Base-by-base conservation (phyloP, 2,329 filamentous ascomycete species). In the Lasiodiplodia hormozganensis region DNA sequence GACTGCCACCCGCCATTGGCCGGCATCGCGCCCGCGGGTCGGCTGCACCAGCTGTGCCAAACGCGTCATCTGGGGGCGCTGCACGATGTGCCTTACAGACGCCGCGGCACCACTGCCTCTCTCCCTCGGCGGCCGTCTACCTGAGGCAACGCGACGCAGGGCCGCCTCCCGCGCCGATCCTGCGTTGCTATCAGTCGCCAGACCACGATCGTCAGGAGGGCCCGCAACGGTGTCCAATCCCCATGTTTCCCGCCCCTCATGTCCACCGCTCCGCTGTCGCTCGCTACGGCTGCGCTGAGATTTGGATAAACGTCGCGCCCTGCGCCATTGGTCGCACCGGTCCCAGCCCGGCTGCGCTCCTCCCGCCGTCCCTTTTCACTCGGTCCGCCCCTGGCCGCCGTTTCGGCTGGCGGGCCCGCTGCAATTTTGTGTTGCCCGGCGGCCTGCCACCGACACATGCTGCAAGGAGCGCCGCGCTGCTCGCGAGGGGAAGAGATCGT, bases 171-270 rank as follows among this genome's bases (percentile, higher is more conserved):
- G 60, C 60, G 60, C 60, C 60, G 60, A 62, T 62, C 58, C 16
- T 34, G 25, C 16, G 43, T 16, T 62, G 58, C 40, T 43, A 28
- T 62, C 58, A 28, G 43, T 47, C 36, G 23, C 25, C 36, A 43
- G 57, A 49, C 47, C 62, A 56, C 51, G 62, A 65, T 65, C 62
- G 49, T 65, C 62, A 65, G 62, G 62, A 65, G 62, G 52, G 43
- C 21, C 47, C n/a, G 34, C 28, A n/a, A 18, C 21, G 21, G 21
- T 36, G 62, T 56, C 62, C 47, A 64, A 64, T 64, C 60, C 60
- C 60, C 60, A 64, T 64, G 60, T 64, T 64, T 52, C 28, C 23
- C 60, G 60, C 60, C 60, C 60, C 60, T 52, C 43, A 52, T 25
- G 60, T 47, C 60, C 60, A 38, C 60, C 60, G 31, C 60, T 64